Evolutionary conservation across 1,284 basidiomycete species (phyloP).

Genomic region (Tranzscheliella williamsii): DNA sequence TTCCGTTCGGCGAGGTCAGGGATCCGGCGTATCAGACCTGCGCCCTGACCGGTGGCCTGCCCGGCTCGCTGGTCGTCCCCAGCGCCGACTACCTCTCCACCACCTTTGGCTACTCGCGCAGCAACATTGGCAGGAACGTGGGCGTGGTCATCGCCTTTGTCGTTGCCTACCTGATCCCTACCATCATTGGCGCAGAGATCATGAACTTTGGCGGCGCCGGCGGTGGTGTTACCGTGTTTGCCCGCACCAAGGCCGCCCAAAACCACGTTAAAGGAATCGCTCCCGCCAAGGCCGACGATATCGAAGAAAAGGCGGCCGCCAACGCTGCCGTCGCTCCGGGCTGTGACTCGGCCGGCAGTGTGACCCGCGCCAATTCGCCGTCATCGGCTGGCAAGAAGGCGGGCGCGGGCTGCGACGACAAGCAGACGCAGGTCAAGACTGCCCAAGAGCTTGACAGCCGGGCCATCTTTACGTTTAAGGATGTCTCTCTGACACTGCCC

Average conservation of each 20-base stretch:
- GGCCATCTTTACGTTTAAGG: constrained; percentile 62
- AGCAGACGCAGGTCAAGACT: constrained; percentile 28
- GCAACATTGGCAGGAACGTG: constrained; percentile 63
- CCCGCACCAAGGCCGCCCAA: constrained; percentile 29
- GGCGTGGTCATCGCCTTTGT: constrained; percentile 62
- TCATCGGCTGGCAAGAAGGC: constrained; percentile 2
- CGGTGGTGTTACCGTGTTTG: constrained; percentile 55
- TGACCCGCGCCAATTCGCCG: constrained; percentile 35
- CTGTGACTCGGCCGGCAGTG: constrained; percentile 10
- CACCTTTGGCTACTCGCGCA: constrained; percentile 70
- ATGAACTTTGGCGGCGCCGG: constrained; percentile 41
- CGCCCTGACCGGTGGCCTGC: constrained; percentile 61
- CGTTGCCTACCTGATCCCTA: constrained; percentile 48
- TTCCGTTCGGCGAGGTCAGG: constrained; percentile 12
- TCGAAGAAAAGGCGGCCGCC: constrained; percentile 14
- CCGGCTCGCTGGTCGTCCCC: constrained; percentile 62
- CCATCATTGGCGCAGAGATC: constrained; percentile 44
- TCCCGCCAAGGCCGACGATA: constrained; percentile 9
- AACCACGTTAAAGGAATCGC: constrained; percentile 7
- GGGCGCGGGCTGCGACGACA: not conserved
- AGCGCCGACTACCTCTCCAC: constrained; percentile 65
- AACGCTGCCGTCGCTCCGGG: not conserved
- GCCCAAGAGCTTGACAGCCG: constrained; percentile 28
- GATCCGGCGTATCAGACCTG: constrained; percentile 59
- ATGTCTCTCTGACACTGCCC: constrained; percentile 65